Evolutionary conservation across 2,329 filamentous ascomycete genomes (phyloP).

Genomic region (Aspergillus glaucus): DNA sequence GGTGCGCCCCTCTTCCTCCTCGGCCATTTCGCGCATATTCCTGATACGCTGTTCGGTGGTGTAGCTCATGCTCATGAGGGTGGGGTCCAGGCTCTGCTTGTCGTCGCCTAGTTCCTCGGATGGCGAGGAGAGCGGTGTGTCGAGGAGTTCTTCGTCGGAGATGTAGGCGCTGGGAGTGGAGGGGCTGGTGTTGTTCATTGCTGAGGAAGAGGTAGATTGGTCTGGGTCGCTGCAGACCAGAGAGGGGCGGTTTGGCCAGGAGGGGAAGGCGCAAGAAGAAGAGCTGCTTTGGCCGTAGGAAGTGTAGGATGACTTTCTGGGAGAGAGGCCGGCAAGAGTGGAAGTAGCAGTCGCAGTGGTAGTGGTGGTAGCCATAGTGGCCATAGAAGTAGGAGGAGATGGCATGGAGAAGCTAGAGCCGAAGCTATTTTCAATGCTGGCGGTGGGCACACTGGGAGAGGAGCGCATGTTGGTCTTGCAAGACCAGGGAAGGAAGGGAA

Average conservation of each 20-base stretch:
- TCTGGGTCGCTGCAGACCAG: constrained; percentile 28
- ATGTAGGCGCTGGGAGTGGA: constrained; percentile 34
- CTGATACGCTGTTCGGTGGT: constrained; percentile 37
- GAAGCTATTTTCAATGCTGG: constrained; percentile 10
- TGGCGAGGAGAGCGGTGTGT: constrained; percentile 18
- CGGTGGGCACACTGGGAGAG: constrained; percentile 15
- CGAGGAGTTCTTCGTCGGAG: constrained; percentile 38
- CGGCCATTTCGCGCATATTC: constrained; percentile 28
- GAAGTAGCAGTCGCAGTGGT: background rate
- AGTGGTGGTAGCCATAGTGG: background rate
- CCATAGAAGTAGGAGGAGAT: background rate
- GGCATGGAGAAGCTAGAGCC: background rate
- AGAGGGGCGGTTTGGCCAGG: constrained; percentile 38
- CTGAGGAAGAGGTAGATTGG: background rate
- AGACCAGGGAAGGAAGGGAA: constrained; percentile 18
- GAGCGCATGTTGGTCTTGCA: constrained; percentile 15
- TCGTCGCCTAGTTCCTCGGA: background rate
- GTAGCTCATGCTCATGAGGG: constrained; percentile 14
- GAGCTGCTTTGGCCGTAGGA: constrained; percentile 33
- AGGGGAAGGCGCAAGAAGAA: constrained; percentile 39
- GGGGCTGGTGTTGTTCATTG: constrained; percentile 1
- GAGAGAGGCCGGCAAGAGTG: background rate
- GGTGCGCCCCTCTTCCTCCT: constrained; percentile 31
- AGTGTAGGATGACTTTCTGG: constrained; percentile 37
- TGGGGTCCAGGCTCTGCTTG: background rate